Conservation (phyloP, 2,329 filamentous ascomycete genomes). For the Calonectria pseudoreteaudii region DNA sequence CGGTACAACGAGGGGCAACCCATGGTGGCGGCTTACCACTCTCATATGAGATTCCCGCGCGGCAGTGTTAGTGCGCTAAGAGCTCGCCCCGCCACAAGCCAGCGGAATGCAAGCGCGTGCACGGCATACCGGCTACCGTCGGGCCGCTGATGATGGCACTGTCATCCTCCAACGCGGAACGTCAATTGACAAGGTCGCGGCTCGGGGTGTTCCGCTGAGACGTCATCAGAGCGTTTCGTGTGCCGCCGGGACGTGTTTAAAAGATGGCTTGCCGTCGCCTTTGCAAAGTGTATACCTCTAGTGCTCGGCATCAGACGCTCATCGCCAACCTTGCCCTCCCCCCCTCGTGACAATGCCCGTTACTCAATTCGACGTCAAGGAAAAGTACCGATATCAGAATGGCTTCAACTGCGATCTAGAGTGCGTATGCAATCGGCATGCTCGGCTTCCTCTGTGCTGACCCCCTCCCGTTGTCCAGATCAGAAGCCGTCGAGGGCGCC, state of each 20-base stretch:
- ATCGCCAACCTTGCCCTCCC: neutral
- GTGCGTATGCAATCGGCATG: constrained; percentile 57
- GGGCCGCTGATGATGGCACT: constrained; percentile 36
- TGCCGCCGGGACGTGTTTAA: constrained; percentile 36
- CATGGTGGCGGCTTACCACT: constrained; percentile 3
- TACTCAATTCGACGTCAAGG: constrained; percentile 60
- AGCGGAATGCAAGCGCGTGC: constrained; percentile 40
- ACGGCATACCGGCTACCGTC: constrained; percentile 43
- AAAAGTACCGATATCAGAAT: constrained; percentile 80
- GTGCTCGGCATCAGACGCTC: constrained; percentile 15
- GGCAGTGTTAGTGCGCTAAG: constrained; percentile 18
- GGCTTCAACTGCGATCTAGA: constrained; percentile 84
- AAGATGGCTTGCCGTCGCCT: constrained; percentile 31
- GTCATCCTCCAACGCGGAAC: constrained; percentile 39
- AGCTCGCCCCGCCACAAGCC: neutral
- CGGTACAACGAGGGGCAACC: neutral
- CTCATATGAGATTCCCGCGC: too few relatives aligned
- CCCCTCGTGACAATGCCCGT: constrained; percentile 58
- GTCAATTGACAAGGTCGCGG: constrained; percentile 30
- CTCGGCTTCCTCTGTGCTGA: neutral
- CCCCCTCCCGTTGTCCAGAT: constrained; percentile 59
- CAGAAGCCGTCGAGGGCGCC: constrained; percentile 80
- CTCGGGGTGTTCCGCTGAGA: constrained; percentile 34
- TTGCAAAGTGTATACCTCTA: constrained; percentile 1
- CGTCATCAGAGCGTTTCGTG: constrained; percentile 38